These are phyloP conservation scores for Porpolomopsis calyptriformis DNA, from an alignment of 768 basidiomycete genomes.

Conservation along the genomic window DNA sequence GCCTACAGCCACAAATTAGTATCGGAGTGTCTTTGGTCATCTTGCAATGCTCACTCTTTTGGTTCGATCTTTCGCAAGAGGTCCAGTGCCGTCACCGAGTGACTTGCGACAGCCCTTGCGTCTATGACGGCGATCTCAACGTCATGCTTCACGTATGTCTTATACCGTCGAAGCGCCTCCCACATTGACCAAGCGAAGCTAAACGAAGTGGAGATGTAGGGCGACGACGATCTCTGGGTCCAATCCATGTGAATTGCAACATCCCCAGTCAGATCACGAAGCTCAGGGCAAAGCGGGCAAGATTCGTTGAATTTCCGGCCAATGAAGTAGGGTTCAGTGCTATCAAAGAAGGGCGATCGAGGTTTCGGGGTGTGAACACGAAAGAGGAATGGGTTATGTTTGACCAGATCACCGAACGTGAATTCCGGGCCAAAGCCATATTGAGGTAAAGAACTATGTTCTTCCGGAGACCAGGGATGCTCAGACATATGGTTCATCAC, in stretches of 20 bases:
- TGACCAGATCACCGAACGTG: conserved; percentile 50
- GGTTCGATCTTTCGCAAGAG: conserved; percentile 42
- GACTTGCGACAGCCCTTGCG: conserved; percentile 43
- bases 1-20: conserved; percentile 27
- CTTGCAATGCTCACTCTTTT: conserved; percentile 38
- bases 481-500: neutral
- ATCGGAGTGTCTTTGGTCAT: conserved; percentile 4
- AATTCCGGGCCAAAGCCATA: conserved; percentile 59
- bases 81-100: conserved; percentile 56
- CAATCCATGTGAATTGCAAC: conserved; percentile 66
- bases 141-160: conserved; percentile 60
- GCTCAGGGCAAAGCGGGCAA: conserved; percentile 24
- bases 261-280: conserved; percentile 31
- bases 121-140: conserved; percentile 75
- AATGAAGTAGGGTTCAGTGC: conserved; percentile 54
- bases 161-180: conserved; percentile 72
- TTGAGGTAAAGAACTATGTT: conserved; percentile 42
- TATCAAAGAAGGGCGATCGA: conserved; percentile 41
- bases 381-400: conserved; percentile 65
- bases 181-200: conserved; percentile 76
- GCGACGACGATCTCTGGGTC: conserved; percentile 60
- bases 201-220: conserved; percentile 67
- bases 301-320: conserved; percentile 53
- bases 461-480: neutral
- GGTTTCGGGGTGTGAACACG: conserved; percentile 70